Base-by-base conservation (phyloP, 495 filamentous ascomycete genomes). In the Massariosphaeria phaeospora region DNA sequence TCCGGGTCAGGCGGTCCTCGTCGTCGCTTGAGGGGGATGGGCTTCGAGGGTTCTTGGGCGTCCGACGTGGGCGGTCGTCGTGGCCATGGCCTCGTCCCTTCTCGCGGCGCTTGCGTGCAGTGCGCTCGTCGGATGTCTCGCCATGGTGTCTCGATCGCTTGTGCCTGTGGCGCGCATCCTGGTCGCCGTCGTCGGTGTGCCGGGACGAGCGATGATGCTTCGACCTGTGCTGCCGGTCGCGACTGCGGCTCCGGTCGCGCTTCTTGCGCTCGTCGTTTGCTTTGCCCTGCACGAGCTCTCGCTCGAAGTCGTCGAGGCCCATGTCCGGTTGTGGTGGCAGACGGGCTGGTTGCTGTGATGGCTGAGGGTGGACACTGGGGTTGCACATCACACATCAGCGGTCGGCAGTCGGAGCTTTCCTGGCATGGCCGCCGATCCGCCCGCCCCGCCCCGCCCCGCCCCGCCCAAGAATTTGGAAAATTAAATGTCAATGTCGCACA, bases 91-190 rank as follows among this genome's bases (percentile, higher is more conserved):
- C 66, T 11, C 56, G 55, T 1, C 55, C 54, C 46, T 70, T 63
- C 24, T 74, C 70, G 18, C 59, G 62, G 30, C 72, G 72, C 24
- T 75, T 70, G 33, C 64, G 50, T 1, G 45, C 35, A 3, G 50
- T 36, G 23, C 57, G 57, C 46, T 61, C 57, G 31, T 55, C 57
- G 46, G 57, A 55, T 1, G 57, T 67, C 49, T 75, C 73, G n/a
- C 65, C 64, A 12, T 73, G 72, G 42, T 72, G 75, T 29, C 75
- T 73, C 42, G 76, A 75, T 17, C 77, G 75, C 65, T 82, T 84
- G 62, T 79, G 76, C 45, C 76, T 69, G 56, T 78, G 78, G 20
- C 71, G 65, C 42, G 52, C 59, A 10, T 75, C 69, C 17, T 74
- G 73, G 17, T 68, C 67, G 34, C 71, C 62, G 9, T 70, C 64